Base-by-base conservation (phyloP, 225 moss, liverwort and hornwort genomes). In the Pleurozium schreberi region DNA sequence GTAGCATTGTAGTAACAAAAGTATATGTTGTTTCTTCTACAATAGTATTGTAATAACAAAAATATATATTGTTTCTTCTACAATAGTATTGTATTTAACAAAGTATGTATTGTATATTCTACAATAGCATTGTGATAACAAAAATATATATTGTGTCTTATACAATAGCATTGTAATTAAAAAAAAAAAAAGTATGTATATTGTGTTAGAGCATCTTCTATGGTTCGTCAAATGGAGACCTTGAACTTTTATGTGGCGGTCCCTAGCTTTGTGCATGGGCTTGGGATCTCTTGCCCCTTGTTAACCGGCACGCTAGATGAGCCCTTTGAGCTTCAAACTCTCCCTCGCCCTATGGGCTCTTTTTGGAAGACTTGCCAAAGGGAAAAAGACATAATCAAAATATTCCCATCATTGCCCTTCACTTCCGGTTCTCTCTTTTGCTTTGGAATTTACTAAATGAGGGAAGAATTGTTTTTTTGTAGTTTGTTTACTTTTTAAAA, bases 221-320 rank as follows among this genome's bases (percentile, higher is more conserved):
- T 76, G 5, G 13, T 4, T 5, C 1, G 2, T 52, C 22, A 14
- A 52, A 12, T 52, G 34, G 38, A 2, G 55, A 23, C 10, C 9
- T 78, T 58, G 6, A 40, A n/a, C 0, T 0, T 5, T 0, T 3
- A 0, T 40, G 40, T 80, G 18, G 12, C 0, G 10, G 12, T 18
- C 7, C 28, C 6, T 28, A 3, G 40, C 40, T 79, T 79, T 11
- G 28, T 0, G 2, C 18, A 80, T 58, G 40, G 28, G 18, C 2
- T 80, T 58, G n/a, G 14, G 17, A 57, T 57, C 3, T n/a, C 38
- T 0, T 57, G 17, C 8, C 9, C 26, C 26, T 36, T 38, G 1
- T 1, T 27, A 57, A 11, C 3, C 1, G 0, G 6, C 11, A 27
- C 0, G 1, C 18, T 40, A 57, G 3, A 57, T 11, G 17, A 78